Evolutionary conservation across 2,329 filamentous ascomycete genomes (phyloP), one percentile per base, ranked within the genome.

Genomic region (Penicillium sumatraense): DNA sequence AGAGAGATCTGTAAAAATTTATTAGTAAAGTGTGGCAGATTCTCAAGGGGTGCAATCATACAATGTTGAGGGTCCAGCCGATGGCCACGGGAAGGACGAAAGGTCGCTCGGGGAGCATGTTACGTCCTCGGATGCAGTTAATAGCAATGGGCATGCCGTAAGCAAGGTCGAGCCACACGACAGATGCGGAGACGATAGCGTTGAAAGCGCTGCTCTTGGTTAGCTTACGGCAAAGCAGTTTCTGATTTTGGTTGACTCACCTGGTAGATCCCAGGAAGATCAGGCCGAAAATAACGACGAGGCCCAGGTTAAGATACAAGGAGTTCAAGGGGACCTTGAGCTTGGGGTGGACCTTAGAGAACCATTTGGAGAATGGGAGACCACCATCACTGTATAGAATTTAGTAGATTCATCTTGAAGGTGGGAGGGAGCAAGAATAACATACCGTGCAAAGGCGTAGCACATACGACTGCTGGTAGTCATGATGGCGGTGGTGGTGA

Each of bases 131-230:
- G 2, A 89, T 69, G 53, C 86, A 82, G 63, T 91, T 90, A 61
- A 92, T 85, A 0, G 83, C 79, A 44, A 90, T 84, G 0, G 89
- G 90, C 35, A 93, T 89, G 5, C 83, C 89, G 62, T 93, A 93
- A 2, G 87, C 88, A 5, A 92, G 75, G 6, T 87, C 85, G 0
- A 93, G 80, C 1, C 88, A 84, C 7, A 91, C 88, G 0, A 92
- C 89, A 0, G 87, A 88, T 0, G 88, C 84, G 0, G 87, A 85
- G 1, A 89, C 81, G 62, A 91, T 89, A 13, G 88, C 88, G 38
- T 88, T 89, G 72, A 91, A 90, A 0, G 88, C 88, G 56, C 82
- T 84, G 9, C 21, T 38, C 18, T 11, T 13, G n/a, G 33, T 16
- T n/a, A 53, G 18, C 16, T 20, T 36, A 24, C 27, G 11, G 9